Conservation (phyloP, 164 flowering plant species). For the Liquidambar formosana region DNA sequence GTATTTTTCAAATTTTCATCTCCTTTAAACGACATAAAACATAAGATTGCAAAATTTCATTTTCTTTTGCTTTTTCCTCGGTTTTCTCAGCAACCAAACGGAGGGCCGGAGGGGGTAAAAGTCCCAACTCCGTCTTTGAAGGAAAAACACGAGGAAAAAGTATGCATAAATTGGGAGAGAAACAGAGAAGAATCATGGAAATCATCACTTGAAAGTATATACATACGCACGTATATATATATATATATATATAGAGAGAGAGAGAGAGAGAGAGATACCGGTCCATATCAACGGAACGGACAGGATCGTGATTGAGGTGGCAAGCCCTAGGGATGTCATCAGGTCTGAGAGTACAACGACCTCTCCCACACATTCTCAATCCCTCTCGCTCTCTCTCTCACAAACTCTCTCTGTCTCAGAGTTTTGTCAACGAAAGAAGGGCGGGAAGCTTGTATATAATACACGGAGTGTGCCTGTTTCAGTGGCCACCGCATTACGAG, state of each 20-base stretch:
- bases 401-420: neutral
- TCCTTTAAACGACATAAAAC: too few relatives aligned
- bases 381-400: slow-evolving; percentile 11
- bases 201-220: neutral
- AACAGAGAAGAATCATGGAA: neutral
- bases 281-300: slow-evolving; percentile 48
- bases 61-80: too few relatives aligned
- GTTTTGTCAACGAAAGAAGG: neutral
- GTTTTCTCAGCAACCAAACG: too few relatives aligned
- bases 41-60: too few relatives aligned
- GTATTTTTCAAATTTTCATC: too few relatives aligned
- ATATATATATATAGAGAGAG: neutral
- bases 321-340: slow-evolving; percentile 74
- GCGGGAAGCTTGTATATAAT: neutral
- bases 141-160: too few relatives aligned
- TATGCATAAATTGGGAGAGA: too few relatives aligned
- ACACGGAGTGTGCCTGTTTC: neutral
- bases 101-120: too few relatives aligned
- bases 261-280: slow-evolving; percentile 37
- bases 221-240: neutral
- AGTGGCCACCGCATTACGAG: too few relatives aligned
- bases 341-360: slow-evolving; percentile 65
- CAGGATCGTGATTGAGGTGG: slow-evolving; percentile 35
- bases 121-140: too few relatives aligned
- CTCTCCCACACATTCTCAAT: slow-evolving; percentile 78